A percentile compares a stretch with the other conserved stretches of the same genome.
These are phyloP conservation scores for Citrus cavaleriei DNA, from an alignment of 345 rosid genomes.

Conservation along the genomic window DNA sequence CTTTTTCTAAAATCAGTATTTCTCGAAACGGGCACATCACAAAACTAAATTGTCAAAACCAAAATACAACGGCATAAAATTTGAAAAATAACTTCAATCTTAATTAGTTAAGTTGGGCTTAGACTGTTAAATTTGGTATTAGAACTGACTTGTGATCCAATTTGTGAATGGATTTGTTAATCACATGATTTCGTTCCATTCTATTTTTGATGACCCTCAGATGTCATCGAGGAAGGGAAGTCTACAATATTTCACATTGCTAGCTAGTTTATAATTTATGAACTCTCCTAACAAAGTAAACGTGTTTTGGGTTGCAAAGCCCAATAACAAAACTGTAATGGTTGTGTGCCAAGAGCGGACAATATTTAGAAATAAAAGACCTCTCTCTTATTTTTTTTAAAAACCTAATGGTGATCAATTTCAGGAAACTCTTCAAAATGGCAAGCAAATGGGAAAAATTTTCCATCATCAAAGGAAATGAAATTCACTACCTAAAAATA, in stretches of 20 bases:
- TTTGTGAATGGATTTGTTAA: no score
- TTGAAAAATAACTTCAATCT: not conserved
- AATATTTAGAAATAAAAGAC: no score
- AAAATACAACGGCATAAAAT: not conserved
- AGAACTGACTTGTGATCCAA: no score
- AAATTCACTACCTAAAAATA: not conserved
- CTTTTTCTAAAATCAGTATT: not conserved
- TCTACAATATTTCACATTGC: no score
- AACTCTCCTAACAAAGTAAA: accelerated
- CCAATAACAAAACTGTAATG: accelerated
- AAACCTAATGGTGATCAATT: accelerated
- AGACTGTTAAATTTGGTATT: accelerated
- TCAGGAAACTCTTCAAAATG: not conserved
- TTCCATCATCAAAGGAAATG: not conserved
- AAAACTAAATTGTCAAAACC: not conserved
- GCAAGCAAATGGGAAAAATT: not conserved
- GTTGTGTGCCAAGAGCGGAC: no score
- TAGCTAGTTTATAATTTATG: no score
- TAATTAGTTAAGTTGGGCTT: not conserved
- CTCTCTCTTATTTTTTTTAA: accelerated
- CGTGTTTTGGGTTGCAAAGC: no score
- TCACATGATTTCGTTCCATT: no score
- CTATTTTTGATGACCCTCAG: no score
- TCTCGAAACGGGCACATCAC: not conserved
- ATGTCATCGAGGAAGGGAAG: no score